Evolutionary conservation across 139 green algal species (phyloP), one percentile per base, ranked within the genome.

Genomic region (Bryopsis sp.): DNA sequence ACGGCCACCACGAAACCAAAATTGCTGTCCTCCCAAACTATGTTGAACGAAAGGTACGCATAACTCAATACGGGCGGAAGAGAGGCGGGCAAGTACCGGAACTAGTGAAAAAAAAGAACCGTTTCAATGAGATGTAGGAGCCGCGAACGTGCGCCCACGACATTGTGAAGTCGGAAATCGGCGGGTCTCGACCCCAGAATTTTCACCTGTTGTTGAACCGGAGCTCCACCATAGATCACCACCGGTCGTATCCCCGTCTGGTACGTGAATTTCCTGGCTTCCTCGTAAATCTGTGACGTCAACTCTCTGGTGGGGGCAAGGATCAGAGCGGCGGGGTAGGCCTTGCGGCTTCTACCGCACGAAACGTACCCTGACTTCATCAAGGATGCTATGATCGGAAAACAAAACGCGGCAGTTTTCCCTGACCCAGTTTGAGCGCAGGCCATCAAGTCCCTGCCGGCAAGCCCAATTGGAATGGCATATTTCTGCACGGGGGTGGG

Each of bases 371-470:
- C 78, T 2, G 50, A 76, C 47, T 82, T 77, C 33, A 97, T 71
- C 69, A 97, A 93, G 71, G 82, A 82, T n/a, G 77, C 78, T 58
- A 99, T 96, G 68, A 99, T 98, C 48, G 94, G 94, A 78, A 99
- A 97, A 82, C 89, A 97, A 81, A 99, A 99, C 35, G 90, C 93
- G 33, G 94, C 94, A 2, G 95, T 99, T 77, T 99, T 99, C 70
- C 93, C 93, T 2, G 92, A 97, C 2, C 93, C 95, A 24, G 94
- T 96, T 82, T 96, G 89, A 0, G 90, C 90, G 74, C 90, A 96
- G 1, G 89, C 95, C 92, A 98, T 97, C 31, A 98, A 82, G 74
- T 99, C 94, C 24, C 94, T 78, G n/a, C 86, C 84, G 11, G 82
- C 82, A 38, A 97, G 65, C 3, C 90, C 92, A 68, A 98, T 98